Conservation (phyloP, 1,284 basidiomycete species). For the Serendipita sp. region DNA sequence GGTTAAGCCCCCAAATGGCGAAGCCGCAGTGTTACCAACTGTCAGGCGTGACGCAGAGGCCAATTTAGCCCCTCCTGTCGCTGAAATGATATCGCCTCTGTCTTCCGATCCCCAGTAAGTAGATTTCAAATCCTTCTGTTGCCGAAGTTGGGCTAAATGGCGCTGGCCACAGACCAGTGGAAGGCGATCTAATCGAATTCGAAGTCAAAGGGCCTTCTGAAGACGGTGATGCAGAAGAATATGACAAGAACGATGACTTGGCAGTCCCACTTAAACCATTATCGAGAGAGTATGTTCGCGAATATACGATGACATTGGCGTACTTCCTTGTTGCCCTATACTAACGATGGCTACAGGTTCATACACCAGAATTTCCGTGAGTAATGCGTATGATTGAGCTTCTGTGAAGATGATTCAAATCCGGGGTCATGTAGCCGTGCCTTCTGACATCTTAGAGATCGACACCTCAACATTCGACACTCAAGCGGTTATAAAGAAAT, state of each 20-base stretch:
- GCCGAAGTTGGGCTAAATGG: not conserved
- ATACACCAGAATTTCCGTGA: slow-evolving; percentile 3
- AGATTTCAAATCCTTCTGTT: not conserved
- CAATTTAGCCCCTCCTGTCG: no score
- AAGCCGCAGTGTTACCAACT: no score
- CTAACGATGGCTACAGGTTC: not conserved
- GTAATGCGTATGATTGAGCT: not conserved
- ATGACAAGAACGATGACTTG: not conserved
- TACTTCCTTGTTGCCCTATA: not conserved
- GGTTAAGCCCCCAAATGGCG: no score
- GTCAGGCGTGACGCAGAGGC: no score
- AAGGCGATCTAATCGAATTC: not conserved
- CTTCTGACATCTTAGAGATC: not conserved
- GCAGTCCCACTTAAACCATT: not conserved
- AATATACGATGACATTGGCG: not conserved
- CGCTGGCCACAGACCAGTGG: not conserved
- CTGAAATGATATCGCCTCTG: not conserved
- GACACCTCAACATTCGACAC: not conserved
- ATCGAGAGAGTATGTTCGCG: not conserved
- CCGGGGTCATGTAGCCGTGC: not conserved
- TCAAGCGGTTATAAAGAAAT: not conserved
- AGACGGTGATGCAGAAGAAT: not conserved
- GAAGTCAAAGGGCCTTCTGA: not conserved
- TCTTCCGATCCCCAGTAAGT: not conserved
- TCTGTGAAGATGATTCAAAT: not conserved